Percentiles rank a stretch among this genome's conserved stretches.
These are phyloP conservation scores for Xylaria curta DNA, from an alignment of 495 filamentous ascomycete genomes.

Conservation along the genomic window DNA sequence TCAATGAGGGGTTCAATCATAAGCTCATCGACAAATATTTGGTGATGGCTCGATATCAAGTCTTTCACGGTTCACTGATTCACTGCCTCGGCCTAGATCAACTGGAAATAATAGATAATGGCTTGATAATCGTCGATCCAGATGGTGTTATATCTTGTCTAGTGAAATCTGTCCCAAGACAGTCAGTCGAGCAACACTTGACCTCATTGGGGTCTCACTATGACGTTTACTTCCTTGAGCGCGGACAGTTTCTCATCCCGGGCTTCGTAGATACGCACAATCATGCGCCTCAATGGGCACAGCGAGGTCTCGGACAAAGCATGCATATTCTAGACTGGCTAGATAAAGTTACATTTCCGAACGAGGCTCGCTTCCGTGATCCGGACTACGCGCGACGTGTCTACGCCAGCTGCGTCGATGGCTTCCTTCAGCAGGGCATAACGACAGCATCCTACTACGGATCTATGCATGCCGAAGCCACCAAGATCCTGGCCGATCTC, in stretches of 20 bases:
- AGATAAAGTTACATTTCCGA: slow-evolving; percentile 64
- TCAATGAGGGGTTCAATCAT: slow-evolving; percentile 5
- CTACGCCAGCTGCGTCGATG: slow-evolving; percentile 61
- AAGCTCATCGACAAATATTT: background rate
- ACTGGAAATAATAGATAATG: slow-evolving; percentile 57
- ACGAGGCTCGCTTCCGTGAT: slow-evolving; percentile 65
- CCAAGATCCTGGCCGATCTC: slow-evolving; percentile 63
- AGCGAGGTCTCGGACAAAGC: slow-evolving; percentile 65
- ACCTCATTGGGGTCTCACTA: slow-evolving; percentile 2
- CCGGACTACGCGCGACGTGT: slow-evolving; percentile 56
- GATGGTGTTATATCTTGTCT: slow-evolving; percentile 53
- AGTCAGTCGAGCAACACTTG: slow-evolving; percentile 30
- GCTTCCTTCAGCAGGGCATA: slow-evolving; percentile 66
- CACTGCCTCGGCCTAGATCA: slow-evolving; percentile 50
- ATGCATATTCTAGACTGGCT: slow-evolving; percentile 66
- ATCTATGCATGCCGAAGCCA: slow-evolving; percentile 63
- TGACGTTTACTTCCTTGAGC: slow-evolving; percentile 47
- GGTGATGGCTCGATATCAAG: slow-evolving; percentile 32
- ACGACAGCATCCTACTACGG: slow-evolving; percentile 73
- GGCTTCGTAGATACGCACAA: slow-evolving; percentile 71
- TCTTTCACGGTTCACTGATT: slow-evolving; percentile 61
- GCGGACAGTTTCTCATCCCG: slow-evolving; percentile 63
- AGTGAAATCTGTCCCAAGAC: slow-evolving; percentile 23
- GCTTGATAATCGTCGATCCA: slow-evolving; percentile 50
- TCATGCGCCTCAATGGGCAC: slow-evolving; percentile 69